Percentiles rank a stretch among this genome's conserved stretches.
Conservation (phyloP, 768 basidiomycete genomes). For the Amanita muscaria region DNA sequence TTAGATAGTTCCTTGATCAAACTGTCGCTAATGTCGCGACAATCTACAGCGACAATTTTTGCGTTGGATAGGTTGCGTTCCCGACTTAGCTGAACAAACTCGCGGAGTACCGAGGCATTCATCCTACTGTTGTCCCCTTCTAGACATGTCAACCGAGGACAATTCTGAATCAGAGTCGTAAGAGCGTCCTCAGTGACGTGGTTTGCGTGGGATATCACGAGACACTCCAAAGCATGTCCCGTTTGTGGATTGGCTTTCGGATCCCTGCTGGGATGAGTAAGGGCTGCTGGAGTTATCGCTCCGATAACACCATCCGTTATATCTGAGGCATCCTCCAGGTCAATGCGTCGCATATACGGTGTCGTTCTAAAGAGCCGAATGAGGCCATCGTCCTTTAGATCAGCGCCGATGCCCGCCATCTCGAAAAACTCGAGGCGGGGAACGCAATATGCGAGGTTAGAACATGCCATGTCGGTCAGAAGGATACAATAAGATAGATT, state of each 20-base stretch:
- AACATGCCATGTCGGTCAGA: conserved; percentile 69
- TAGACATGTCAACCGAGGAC: conserved; percentile 51
- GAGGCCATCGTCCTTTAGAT: conserved; percentile 67
- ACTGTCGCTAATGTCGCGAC: conserved; percentile 57
- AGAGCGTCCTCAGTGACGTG: conserved; percentile 59
- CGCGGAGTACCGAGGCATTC: conserved; percentile 46
- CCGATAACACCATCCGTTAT: conserved; percentile 68
- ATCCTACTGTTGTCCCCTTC: conserved; percentile 81
- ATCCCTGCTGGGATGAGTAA: not conserved
- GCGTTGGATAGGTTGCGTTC: conserved; percentile 42
- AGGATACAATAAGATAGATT: conserved; percentile 61
- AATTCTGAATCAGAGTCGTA: conserved; percentile 51
- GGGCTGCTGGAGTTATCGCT: conserved; percentile 45
- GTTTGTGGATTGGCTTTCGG: conserved; percentile 28
- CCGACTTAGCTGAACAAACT: conserved; percentile 54
- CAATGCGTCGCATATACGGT: conserved; percentile 63
- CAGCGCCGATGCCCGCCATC: conserved; percentile 63
- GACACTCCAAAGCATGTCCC: conserved; percentile 63
- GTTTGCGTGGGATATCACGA: conserved; percentile 61
- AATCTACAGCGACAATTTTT: conserved; percentile 64
- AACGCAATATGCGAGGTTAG: conserved; percentile 59
- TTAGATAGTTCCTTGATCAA: conserved; percentile 51
- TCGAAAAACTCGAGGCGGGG: conserved; percentile 74
- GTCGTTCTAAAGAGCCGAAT: conserved; percentile 60
- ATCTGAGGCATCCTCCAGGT: conserved; percentile 76